Percentiles rank a stretch among this genome's conserved stretches.
Evolutionary conservation across 2,329 filamentous ascomycete genomes (phyloP).

Genomic region (Fusarium albidum): DNA sequence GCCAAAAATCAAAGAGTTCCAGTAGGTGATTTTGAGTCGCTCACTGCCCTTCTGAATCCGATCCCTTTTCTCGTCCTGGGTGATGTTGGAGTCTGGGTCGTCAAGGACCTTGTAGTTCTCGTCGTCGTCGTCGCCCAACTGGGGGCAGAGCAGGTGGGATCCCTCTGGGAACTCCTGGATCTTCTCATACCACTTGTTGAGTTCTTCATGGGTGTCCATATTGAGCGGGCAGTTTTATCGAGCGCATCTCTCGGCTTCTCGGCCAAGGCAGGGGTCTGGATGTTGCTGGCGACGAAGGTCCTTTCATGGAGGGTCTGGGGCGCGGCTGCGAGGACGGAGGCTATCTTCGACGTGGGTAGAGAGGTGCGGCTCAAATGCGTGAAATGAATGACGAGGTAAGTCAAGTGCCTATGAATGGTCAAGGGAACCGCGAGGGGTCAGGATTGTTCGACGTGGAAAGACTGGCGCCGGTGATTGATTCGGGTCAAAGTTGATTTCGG

Average conservation of each 20-base stretch:
- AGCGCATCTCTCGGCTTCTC: constrained; percentile 32
- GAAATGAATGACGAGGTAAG: not conserved
- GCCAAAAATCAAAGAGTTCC: constrained; percentile 74
- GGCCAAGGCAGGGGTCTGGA: constrained; percentile 10
- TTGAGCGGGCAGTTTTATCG: constrained; percentile 24
- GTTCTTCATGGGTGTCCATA: constrained; percentile 53
- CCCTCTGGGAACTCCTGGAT: constrained; percentile 54
- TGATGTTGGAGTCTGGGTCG: constrained; percentile 59
- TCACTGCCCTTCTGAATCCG: constrained; percentile 63
- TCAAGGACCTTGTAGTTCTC: constrained; percentile 65
- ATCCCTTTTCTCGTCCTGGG: constrained; percentile 57
- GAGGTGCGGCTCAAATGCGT: not conserved
- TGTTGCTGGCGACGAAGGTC: constrained; percentile 2
- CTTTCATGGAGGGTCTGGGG: constrained; percentile 13
- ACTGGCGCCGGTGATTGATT: constrained; percentile 10
- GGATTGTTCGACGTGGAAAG: not conserved
- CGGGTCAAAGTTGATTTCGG: constrained; percentile 12
- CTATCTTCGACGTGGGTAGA: not conserved
- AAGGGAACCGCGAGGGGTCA: not conserved
- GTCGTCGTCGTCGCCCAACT: constrained; percentile 66
- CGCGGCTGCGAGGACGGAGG: not conserved
- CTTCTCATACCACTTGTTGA: constrained; percentile 54
- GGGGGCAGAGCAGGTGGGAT: constrained; percentile 74
- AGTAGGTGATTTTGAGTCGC: constrained; percentile 70
- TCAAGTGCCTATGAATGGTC: not conserved